Conservation (phyloP, 2,329 filamentous ascomycete genomes). For the Chaetomium strumarium region DNA sequence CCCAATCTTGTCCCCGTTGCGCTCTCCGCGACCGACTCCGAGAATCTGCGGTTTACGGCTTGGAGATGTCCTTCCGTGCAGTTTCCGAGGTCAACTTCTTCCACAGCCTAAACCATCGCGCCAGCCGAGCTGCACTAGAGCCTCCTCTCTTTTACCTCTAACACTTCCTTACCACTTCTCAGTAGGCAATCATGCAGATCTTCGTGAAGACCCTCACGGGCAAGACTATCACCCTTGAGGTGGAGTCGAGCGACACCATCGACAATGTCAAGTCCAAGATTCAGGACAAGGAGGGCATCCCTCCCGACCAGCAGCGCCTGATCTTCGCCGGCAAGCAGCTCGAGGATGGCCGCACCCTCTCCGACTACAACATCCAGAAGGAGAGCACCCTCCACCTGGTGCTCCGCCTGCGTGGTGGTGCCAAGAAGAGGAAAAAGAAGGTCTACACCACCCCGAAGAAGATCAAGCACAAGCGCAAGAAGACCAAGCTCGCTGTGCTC, state of each 20-base stretch:
- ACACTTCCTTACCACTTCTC: slow-evolving; percentile 31
- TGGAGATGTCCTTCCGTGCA: slow-evolving; percentile 4
- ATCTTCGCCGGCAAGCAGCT: slow-evolving; percentile 99
- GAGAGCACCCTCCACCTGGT: slow-evolving; percentile 98
- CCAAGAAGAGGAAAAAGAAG: slow-evolving; percentile 99
- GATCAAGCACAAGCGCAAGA: slow-evolving; percentile 99
- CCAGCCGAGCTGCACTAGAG: slow-evolving; percentile 5
- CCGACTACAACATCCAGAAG: slow-evolving; percentile 99
- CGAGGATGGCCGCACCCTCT: slow-evolving; percentile 97
- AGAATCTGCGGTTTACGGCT: slow-evolving; percentile 1
- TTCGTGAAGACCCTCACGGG: slow-evolving; percentile 89
- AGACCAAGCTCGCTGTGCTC: slow-evolving; percentile 99
- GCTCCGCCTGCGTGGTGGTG: slow-evolving; percentile 95
- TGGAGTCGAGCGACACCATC: slow-evolving; percentile 99
- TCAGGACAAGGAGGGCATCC: slow-evolving; percentile 99
- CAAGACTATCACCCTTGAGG: slow-evolving; percentile 99
- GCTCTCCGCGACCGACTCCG: slow-evolving; percentile 7
- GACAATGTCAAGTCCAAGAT: slow-evolving; percentile 99
- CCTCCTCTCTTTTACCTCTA: slow-evolving; percentile 30
- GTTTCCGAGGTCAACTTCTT: neutral
- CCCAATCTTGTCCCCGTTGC: slow-evolving; percentile 23
- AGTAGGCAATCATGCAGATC: slow-evolving; percentile 67
- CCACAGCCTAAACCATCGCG: neutral
- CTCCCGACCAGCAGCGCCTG: slow-evolving; percentile 97
- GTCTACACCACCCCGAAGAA: slow-evolving; percentile 99